Evolutionary conservation across 441 rosid species (phyloP).

Genomic region (Euphorbia celastroides): DNA sequence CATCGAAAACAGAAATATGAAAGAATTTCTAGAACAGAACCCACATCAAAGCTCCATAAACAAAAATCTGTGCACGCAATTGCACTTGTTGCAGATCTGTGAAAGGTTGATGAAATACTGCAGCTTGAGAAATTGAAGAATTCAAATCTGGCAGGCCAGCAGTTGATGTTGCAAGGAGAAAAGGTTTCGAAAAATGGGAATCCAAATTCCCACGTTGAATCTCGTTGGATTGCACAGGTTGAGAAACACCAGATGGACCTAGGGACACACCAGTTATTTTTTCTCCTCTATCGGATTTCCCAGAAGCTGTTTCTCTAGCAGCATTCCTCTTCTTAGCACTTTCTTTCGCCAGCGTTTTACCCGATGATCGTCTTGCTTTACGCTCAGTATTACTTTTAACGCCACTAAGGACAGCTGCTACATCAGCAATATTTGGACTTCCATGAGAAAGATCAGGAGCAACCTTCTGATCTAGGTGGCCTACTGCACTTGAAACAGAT

Average conservation of each 20-base stretch:
- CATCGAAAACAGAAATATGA: neutral
- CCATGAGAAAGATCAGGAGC: conserved; percentile 33
- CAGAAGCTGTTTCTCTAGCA: conserved; percentile 38
- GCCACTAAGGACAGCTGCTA: conserved; percentile 27
- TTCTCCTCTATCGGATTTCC: conserved; percentile 46
- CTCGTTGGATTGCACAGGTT: conserved; percentile 53
- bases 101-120: conserved; percentile 83
- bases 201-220: conserved; percentile 49
- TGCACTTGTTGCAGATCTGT: conserved; percentile 97
- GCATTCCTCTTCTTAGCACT: conserved; percentile 49
- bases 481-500: conserved; percentile 44
- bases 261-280: conserved; percentile 37
- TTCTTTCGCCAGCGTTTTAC: conserved; percentile 55
- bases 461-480: conserved; percentile 39
- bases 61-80: conserved; percentile 97
- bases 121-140: conserved; percentile 47
- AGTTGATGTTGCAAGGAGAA: conserved; percentile 42
- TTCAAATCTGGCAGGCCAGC: conserved; percentile 72
- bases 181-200: conserved; percentile 37
- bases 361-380: conserved; percentile 65
- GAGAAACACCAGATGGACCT: conserved; percentile 40
- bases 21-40: conserved; percentile 23
- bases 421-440: conserved; percentile 38
- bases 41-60: conserved; percentile 95
- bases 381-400: conserved; percentile 61